phyloP scores from a whole-genome alignment of 208 protist genomes.

The Crithidia expoeki region DNA sequence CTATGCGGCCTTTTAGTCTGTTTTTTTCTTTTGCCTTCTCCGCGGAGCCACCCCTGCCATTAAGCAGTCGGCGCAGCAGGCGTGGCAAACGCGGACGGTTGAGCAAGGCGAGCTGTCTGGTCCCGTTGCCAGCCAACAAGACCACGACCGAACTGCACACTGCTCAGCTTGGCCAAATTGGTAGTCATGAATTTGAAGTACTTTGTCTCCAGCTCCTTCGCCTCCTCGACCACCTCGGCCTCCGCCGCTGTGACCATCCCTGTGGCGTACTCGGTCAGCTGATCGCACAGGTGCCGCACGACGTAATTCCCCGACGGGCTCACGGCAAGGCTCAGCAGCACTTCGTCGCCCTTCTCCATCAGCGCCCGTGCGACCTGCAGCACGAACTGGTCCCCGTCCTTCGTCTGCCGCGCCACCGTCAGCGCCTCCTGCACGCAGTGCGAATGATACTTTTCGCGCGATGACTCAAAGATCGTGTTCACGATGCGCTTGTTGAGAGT shows the following conservation, averaged over 20 bases:
- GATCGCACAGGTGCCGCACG: constrained; percentile 62
- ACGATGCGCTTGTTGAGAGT: constrained; percentile 59
- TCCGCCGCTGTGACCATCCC: constrained; percentile 29
- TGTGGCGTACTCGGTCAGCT: constrained; percentile 57
- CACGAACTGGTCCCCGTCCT: constrained; percentile 47
- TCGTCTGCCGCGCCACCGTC: constrained; percentile 37
- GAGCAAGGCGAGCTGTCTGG: constrained; percentile 19
- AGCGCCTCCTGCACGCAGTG: constrained; percentile 85
- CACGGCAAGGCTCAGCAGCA: constrained; percentile 47
- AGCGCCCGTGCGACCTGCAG: constrained; percentile 56
- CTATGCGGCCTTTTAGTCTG: too few relatives aligned
- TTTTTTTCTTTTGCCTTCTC: too few relatives aligned
- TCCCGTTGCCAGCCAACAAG: constrained; percentile 36
- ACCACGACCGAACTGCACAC: constrained; percentile 37
- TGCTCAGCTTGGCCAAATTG: constrained; percentile 28
- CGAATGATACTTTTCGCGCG: constrained; percentile 77
- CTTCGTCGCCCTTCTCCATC: constrained; percentile 49
- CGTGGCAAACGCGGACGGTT: constrained; percentile 2
- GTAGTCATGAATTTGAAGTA: constrained; percentile 42
- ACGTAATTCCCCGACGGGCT: constrained; percentile 85
- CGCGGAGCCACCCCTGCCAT: too few relatives aligned
- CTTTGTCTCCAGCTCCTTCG: constrained; percentile 45
- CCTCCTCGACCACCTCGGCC: constrained; percentile 40
- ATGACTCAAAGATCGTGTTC: constrained; percentile 65
- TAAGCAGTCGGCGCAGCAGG: constrained; percentile 8